Percentiles rank a stretch among this genome's conserved stretches.
These are phyloP conservation scores for Ceratocystis alfenasii DNA, from an alignment of 2,329 filamentous ascomycete species.

Conservation along the genomic window DNA sequence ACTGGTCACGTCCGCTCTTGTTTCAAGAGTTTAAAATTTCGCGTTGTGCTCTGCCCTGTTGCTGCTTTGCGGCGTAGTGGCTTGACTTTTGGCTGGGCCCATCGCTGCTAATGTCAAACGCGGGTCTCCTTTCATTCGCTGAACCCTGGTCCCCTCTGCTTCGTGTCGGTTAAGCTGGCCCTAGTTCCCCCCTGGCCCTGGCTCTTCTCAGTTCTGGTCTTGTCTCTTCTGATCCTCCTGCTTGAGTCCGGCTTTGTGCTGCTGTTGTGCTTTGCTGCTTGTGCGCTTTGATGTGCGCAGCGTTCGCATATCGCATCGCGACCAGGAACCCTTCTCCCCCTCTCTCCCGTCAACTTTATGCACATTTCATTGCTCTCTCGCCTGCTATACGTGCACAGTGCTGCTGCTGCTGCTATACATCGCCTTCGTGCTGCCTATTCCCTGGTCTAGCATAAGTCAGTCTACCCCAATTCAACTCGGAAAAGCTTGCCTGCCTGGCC, in stretches of 20 bases:
- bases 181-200: neutral
- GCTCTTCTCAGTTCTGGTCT: neutral
- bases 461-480: neutral
- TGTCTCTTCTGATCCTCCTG: slow-evolving; percentile 8
- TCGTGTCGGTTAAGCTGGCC: slow-evolving; percentile 1
- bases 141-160: slow-evolving; percentile 5
- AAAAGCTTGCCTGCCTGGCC: neutral
- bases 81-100: neutral
- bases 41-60: neutral
- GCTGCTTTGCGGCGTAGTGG: neutral
- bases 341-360: neutral
- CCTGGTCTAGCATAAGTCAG: neutral
- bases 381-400: neutral
- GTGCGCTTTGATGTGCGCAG: neutral
- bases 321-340: neutral
- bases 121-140: neutral
- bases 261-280: neutral
- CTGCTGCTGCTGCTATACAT: neutral
- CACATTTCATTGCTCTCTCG: neutral
- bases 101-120: neutral
- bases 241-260: neutral
- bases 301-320: slow-evolving; percentile 4
- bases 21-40: neutral
- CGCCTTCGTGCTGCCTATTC: neutral
- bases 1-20: neutral